These are phyloP conservation scores for Fusarium falciforme DNA, from an alignment of 2,329 filamentous ascomycete species.

Conservation along the genomic window DNA sequence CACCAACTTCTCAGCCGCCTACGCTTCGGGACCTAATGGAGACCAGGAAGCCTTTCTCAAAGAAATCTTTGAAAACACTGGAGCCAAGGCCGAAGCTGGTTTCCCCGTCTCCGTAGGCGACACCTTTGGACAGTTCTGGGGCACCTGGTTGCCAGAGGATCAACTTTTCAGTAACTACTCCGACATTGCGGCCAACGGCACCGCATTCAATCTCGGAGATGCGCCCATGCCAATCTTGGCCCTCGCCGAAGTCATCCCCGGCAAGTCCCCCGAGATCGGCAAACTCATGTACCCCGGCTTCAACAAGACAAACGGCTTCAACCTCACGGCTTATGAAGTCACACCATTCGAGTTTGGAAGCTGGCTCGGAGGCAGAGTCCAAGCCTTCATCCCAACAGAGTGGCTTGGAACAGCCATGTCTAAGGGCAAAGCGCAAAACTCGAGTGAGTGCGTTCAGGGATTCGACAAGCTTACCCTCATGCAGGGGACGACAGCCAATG, in stretches of 20 bases:
- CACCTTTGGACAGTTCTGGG: slow-evolving; percentile 46
- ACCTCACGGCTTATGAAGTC: slow-evolving; percentile 48
- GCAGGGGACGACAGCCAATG: slow-evolving; percentile 45
- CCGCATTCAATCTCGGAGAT: slow-evolving; percentile 31
- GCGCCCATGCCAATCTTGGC: slow-evolving; percentile 45
- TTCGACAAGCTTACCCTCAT: slow-evolving; percentile 49
- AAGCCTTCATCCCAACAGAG: slow-evolving; percentile 44
- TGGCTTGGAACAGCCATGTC: slow-evolving; percentile 46
- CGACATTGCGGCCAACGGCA: slow-evolving; percentile 26
- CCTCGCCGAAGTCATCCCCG: slow-evolving; percentile 44
- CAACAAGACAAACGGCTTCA: slow-evolving; percentile 44
- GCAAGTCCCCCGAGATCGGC: slow-evolving; percentile 41
- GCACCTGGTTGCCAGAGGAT: slow-evolving; percentile 33
- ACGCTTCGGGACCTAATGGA: slow-evolving; percentile 23
- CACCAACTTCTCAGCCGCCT: slow-evolving; percentile 40
- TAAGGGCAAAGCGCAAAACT: slow-evolving; percentile 40
- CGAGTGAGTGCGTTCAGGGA: slow-evolving; percentile 43
- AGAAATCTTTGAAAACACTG: slow-evolving; percentile 35
- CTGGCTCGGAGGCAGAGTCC: slow-evolving; percentile 45
- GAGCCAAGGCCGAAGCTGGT: slow-evolving; percentile 37
- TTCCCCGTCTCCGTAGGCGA: slow-evolving; percentile 43
- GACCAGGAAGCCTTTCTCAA: slow-evolving; percentile 28
- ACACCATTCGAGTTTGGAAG: slow-evolving; percentile 49
- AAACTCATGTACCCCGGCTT: slow-evolving; percentile 44
- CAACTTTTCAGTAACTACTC: slow-evolving; percentile 39